Evolutionary conservation across 2,329 filamentous ascomycete genomes (phyloP).

Genomic region (Cladosporium cucumerinum): DNA sequence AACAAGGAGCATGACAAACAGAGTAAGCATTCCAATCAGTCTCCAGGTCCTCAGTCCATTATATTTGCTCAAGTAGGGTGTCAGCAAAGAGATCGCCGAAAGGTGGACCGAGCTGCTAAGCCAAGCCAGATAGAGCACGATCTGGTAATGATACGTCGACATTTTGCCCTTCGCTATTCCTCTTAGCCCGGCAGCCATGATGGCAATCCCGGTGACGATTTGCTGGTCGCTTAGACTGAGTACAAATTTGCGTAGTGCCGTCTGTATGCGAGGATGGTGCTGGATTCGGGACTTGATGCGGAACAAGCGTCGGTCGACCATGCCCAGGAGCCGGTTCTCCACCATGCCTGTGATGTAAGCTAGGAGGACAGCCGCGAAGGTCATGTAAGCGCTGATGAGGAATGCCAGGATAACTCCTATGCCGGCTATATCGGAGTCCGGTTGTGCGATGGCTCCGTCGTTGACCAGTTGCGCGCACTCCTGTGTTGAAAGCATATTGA

Average conservation of each 20-base stretch:
- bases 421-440: conserved; percentile 25
- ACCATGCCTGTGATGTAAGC: conserved; percentile 21
- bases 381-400: conserved; percentile 23
- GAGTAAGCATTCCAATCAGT: conserved; percentile 22
- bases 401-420: conserved; percentile 25
- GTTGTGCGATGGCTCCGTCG: conserved; percentile 5
- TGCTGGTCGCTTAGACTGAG: conserved; percentile 12
- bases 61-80: conserved; percentile 18
- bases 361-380: conserved; percentile 19
- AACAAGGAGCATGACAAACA: conserved; percentile 26
- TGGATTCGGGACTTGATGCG: conserved; percentile 17
- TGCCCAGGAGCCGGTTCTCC: conserved; percentile 20
- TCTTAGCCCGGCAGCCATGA: conserved; percentile 27
- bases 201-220: conserved; percentile 17
- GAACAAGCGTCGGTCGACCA: conserved; percentile 16
- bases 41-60: conserved; percentile 23
- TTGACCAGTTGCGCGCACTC: conserved; percentile 1
- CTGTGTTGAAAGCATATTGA: neutral
- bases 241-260: conserved; percentile 5
- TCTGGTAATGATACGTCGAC: conserved; percentile 29
- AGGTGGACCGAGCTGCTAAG: conserved; percentile 31
- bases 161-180: conserved; percentile 22
- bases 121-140: conserved; percentile 32
- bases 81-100: conserved; percentile 24
- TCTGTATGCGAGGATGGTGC: neutral